Evolutionary conservation across 2,329 filamentous ascomycete species (phyloP).

Genomic region (Sphaerulina musiva): DNA sequence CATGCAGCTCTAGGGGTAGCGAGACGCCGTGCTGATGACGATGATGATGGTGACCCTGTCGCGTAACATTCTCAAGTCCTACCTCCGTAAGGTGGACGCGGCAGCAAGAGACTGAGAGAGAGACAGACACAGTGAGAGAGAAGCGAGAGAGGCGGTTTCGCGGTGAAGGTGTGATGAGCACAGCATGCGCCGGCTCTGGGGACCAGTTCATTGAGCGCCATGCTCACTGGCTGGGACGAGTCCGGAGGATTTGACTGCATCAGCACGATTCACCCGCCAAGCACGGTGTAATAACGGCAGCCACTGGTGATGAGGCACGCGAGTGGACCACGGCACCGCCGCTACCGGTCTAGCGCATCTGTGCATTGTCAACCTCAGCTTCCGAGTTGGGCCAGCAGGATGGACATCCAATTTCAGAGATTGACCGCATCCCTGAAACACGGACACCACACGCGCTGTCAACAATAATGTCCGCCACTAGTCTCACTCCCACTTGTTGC

Average conservation of each 20-base stretch:
- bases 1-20: background rate
- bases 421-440: conserved; percentile 8
- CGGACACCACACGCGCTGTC: conserved; percentile 5
- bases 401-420: conserved; percentile 8
- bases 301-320: background rate
- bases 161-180: background rate
- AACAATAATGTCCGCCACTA: background rate
- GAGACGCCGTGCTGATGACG: background rate
- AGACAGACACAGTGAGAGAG: background rate
- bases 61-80: no score
- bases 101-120: background rate
- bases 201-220: background rate
- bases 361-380: conserved; percentile 5
- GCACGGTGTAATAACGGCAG: conserved; percentile 8
- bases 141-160: background rate
- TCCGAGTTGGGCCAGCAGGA: conserved; percentile 8
- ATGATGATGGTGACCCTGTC: background rate
- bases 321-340: background rate
- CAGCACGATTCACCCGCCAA: background rate
- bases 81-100: no score
- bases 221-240: background rate
- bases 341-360: conserved; percentile 2
- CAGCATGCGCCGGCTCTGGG: background rate
- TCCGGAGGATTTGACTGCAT: background rate
- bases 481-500: background rate